phyloP scores from a whole-genome alignment of 257 asterid species.

The Lantana camara region DNA sequence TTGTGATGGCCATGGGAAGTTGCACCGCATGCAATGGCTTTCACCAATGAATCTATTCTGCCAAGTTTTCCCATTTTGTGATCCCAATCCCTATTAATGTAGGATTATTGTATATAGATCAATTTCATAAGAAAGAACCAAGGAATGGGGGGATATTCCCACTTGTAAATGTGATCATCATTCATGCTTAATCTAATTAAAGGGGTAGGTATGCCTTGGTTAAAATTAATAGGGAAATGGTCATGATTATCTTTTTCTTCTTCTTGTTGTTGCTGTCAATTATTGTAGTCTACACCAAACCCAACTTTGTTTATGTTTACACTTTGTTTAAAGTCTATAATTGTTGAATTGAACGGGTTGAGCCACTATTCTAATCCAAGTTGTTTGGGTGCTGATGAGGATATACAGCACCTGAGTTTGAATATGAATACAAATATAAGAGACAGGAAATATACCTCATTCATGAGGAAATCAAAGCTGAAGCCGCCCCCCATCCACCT shows the following conservation, averaged over 20 bases:
- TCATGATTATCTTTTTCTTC: background rate
- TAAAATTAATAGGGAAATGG: background rate
- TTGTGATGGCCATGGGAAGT: background rate
- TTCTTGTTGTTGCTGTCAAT: background rate
- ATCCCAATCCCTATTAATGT: no score
- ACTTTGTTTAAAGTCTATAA: no score
- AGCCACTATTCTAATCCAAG: background rate
- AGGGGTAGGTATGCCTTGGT: background rate
- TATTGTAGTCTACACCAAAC: background rate
- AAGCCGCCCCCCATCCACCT: no score
- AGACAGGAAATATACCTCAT: background rate
- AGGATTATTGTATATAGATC: background rate
- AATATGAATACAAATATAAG: background rate
- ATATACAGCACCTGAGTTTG: background rate
- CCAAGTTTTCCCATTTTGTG: slow-evolving; percentile 2
- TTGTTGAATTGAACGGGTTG: background rate
- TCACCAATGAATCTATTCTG: background rate
- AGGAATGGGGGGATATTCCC: background rate
- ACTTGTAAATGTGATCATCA: background rate
- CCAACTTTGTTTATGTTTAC: background rate
- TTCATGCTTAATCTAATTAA: background rate
- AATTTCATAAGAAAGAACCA: background rate
- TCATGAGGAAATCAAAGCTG: no score
- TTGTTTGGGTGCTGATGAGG: background rate
- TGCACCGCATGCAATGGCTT: background rate